Evolutionary conservation across 345 rosid genomes (phyloP).

Genomic region (Capsella bursapastoris): DNA sequence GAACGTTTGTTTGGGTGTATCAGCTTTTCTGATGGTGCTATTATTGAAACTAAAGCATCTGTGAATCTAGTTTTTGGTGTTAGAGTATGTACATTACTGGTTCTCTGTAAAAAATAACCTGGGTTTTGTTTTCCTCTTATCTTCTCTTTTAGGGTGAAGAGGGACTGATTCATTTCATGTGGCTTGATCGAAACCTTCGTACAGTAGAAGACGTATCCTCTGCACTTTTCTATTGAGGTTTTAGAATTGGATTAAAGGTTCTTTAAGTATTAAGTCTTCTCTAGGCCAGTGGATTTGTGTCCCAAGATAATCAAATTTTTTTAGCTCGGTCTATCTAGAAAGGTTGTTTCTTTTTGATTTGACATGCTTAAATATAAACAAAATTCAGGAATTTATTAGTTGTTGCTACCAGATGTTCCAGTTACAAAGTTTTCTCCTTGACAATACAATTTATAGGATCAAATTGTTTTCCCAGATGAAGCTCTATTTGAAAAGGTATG

Average conservation of each 20-base stretch:
- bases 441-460: constrained; percentile 68
- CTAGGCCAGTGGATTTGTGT: not conserved
- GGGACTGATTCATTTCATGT: constrained; percentile 89
- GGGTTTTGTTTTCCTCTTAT: not conserved
- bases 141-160: constrained; percentile 69
- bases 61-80: constrained; percentile 1
- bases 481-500: constrained; percentile 94
- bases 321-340: constrained; percentile 3
- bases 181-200: constrained; percentile 81
- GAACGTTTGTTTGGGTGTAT: not conserved
- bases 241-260: not conserved
- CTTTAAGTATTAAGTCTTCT: constrained; percentile 1
- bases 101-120: constrained; percentile 13
- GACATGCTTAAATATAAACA: not conserved
- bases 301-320: not conserved
- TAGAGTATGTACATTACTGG: not conserved
- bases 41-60: constrained; percentile 8
- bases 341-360: not conserved
- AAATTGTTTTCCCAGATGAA: constrained; percentile 89
- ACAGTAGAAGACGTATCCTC: constrained; percentile 90
- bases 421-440: constrained; percentile 52
- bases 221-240: not conserved
- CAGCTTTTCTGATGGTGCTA: not conserved
- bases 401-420: constrained; percentile 1
- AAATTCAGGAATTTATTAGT: constrained; percentile 1